These are phyloP conservation scores for Aureobasidium melanogenum DNA, from an alignment of 2,329 filamentous ascomycete genomes.

Conservation along the genomic window DNA sequence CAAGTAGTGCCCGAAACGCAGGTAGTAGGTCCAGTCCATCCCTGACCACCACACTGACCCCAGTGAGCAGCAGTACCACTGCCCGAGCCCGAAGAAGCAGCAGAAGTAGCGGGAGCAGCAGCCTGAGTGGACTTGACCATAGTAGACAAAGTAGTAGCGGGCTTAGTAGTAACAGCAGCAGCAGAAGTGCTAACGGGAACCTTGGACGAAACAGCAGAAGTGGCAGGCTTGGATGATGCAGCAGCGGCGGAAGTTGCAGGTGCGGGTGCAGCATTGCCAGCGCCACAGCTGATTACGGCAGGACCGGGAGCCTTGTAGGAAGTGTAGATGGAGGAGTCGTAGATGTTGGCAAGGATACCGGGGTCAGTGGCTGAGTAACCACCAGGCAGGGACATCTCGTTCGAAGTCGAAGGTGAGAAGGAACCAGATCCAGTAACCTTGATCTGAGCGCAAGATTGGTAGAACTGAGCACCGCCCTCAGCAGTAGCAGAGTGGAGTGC, in stretches of 20 bases:
- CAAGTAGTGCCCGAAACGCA: constrained; percentile 29
- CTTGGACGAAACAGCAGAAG: constrained; percentile 14
- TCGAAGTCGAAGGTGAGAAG: background rate
- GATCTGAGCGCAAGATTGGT: constrained; percentile 27
- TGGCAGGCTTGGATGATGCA: constrained; percentile 1
- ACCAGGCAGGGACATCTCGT: constrained; percentile 14
- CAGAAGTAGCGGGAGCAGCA: background rate
- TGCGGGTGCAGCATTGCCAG: constrained; percentile 7
- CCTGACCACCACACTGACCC: constrained; percentile 28
- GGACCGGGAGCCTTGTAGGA: constrained; percentile 36
- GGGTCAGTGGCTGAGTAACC: constrained; percentile 15
- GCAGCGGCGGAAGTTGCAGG: background rate
- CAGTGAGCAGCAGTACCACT: constrained; percentile 14
- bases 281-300: constrained; percentile 24
- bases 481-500: constrained; percentile 45
- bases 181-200: constrained; percentile 2
- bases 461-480: constrained; percentile 34
- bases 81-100: background rate
- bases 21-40: constrained; percentile 27
- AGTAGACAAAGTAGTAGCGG: background rate
- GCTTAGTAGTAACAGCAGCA: background rate
- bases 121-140: background rate
- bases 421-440: constrained; percentile 15
- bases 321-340: constrained; percentile 19
- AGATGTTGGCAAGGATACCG: constrained; percentile 17